Percentiles rank a stretch among this genome's conserved stretches.
phyloP scores from a whole-genome alignment of 306 rosid species.

The Quillaja saponaria region DNA sequence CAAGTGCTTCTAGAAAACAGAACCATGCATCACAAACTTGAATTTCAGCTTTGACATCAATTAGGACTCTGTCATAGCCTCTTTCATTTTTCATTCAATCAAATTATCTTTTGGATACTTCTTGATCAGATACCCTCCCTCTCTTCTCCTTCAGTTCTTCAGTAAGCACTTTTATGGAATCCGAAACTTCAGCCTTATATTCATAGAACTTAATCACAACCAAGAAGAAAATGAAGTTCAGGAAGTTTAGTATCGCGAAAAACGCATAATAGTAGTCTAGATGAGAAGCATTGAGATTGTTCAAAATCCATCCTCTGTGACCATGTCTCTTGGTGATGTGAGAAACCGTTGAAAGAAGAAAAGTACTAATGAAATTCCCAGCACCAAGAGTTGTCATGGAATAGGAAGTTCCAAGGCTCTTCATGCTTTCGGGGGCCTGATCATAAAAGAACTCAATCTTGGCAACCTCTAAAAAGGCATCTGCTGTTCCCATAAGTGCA shows the following conservation, averaged over 20 bases:
- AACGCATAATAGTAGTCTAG: conserved; percentile 67
- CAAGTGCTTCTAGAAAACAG: too few relatives aligned
- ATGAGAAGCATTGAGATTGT: conserved; percentile 64
- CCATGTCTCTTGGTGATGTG: conserved; percentile 48
- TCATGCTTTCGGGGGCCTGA: conserved; percentile 81
- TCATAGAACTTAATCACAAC: conserved; percentile 57
- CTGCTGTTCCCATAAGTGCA: conserved; percentile 66
- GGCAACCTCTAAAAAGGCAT: conserved; percentile 65
- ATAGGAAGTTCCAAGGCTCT: conserved; percentile 76
- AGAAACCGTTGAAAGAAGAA: conserved; percentile 58
- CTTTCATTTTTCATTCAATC: too few relatives aligned
- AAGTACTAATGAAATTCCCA: conserved; percentile 65
- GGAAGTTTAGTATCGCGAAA: conserved; percentile 50
- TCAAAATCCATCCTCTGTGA: conserved; percentile 67
- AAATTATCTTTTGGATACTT: too few relatives aligned
- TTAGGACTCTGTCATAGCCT: too few relatives aligned
- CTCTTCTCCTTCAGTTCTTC: too few relatives aligned
- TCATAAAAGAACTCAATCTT: conserved; percentile 82
- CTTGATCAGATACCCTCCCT: too few relatives aligned
- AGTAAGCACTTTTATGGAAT: too few relatives aligned
- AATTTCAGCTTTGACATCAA: too few relatives aligned
- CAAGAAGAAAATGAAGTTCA: conserved; percentile 67
- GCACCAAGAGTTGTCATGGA: conserved; percentile 60
- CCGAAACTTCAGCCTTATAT: conserved; percentile 54
- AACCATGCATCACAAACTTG: too few relatives aligned